These are phyloP conservation scores for Naganishia liquefaciens DNA, from an alignment of 1,284 basidiomycete genomes.

Conservation along the genomic window DNA sequence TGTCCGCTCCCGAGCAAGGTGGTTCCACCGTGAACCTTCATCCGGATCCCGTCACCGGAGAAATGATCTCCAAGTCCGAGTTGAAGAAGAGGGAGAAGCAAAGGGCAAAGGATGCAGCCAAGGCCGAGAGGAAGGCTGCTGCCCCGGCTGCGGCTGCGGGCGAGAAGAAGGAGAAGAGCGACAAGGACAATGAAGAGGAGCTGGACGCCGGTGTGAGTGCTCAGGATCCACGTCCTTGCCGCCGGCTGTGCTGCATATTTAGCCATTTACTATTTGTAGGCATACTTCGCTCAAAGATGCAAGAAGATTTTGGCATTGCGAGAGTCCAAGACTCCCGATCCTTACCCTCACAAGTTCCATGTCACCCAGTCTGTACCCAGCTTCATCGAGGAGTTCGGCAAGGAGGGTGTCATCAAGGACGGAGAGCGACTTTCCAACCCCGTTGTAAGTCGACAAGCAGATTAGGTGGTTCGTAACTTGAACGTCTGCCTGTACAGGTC, in stretches of 20 bases:
- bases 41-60: slow-evolving; percentile 81
- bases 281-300: slow-evolving; percentile 94
- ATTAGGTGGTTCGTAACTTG: background rate
- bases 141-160: slow-evolving; percentile 34
- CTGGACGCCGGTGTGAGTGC: slow-evolving; percentile 73
- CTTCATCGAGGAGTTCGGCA: slow-evolving; percentile 76
- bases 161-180: slow-evolving; percentile 40
- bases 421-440: slow-evolving; percentile 39
- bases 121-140: slow-evolving; percentile 62
- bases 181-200: slow-evolving; percentile 65
- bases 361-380: slow-evolving; percentile 75
- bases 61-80: slow-evolving; percentile 96
- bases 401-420: slow-evolving; percentile 66
- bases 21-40: slow-evolving; percentile 46
- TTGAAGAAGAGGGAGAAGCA: slow-evolving; percentile 87
- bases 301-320: slow-evolving; percentile 84
- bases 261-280: slow-evolving; percentile 58
- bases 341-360: slow-evolving; percentile 99
- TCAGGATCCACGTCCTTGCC: background rate
- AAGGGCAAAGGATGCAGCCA: slow-evolving; percentile 78
- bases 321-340: slow-evolving; percentile 81
- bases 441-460: slow-evolving; percentile 47
- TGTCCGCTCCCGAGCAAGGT: slow-evolving; percentile 47
- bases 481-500: slow-evolving; percentile 43
- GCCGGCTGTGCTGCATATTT: background rate